Percentiles rank a stretch among this genome's conserved stretches.
Evolutionary conservation across 768 basidiomycete species (phyloP).

Genomic region (Rhizopogon roseolus): DNA sequence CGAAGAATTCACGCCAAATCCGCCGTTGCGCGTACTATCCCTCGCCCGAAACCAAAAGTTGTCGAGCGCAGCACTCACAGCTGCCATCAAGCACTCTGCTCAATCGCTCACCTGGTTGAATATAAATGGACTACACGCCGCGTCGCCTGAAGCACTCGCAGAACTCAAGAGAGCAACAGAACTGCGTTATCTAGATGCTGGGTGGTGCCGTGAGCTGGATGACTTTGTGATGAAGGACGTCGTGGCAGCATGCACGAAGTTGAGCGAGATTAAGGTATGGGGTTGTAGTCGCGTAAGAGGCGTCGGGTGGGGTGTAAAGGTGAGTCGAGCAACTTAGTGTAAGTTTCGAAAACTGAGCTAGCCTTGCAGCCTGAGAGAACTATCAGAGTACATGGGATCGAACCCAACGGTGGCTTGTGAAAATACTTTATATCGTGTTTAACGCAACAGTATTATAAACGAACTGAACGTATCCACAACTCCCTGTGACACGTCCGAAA

Average conservation of each 20-base stretch:
- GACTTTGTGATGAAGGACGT: constrained; percentile 78
- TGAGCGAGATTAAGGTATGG: constrained; percentile 48
- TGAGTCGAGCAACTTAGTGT: constrained; percentile 16
- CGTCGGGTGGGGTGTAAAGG: constrained; percentile 41
- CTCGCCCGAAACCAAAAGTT: constrained; percentile 60
- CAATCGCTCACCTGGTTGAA: constrained; percentile 50
- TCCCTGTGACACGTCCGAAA: constrained; percentile 5
- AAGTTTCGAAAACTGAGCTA: background rate
- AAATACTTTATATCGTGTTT: background rate
- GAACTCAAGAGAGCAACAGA: constrained; percentile 30
- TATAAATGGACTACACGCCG: constrained; percentile 75
- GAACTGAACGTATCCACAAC: background rate
- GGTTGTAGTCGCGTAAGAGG: constrained; percentile 47
- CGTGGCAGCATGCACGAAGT: constrained; percentile 38
- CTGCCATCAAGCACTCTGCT: constrained; percentile 69
- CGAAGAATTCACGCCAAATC: constrained; percentile 26
- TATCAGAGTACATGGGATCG: constrained; percentile 25
- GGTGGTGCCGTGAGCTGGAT: constrained; percentile 81
- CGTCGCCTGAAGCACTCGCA: constrained; percentile 43
- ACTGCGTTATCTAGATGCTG: constrained; percentile 65
- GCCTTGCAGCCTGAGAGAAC: constrained; percentile 11
- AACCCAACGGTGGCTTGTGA: constrained; percentile 33
- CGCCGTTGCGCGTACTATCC: constrained; percentile 49
- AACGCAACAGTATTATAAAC: constrained; percentile 7
- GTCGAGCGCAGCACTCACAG: constrained; percentile 46